phyloP scores from a whole-genome alignment of 768 basidiomycete species.

The Crassisporium funariophilum region DNA sequence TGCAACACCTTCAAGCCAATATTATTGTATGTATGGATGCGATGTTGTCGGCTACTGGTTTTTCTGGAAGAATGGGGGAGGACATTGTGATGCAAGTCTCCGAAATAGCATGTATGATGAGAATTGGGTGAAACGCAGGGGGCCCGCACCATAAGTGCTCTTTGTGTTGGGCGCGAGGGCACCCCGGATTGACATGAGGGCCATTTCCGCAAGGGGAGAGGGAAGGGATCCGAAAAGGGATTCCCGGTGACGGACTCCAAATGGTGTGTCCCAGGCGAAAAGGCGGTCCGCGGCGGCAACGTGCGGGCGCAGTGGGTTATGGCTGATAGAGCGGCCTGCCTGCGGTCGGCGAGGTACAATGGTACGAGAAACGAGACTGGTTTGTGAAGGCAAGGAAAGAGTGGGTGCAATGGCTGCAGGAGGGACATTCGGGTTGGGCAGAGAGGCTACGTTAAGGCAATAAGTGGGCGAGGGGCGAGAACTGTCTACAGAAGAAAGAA shows the following conservation, averaged over 20 bases:
- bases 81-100: no score
- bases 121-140: constrained; percentile 36
- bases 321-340: background rate
- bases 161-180: constrained; percentile 19
- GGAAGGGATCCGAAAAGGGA: constrained; percentile 4
- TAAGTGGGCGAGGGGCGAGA: background rate
- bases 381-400: background rate
- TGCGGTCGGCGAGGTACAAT: background rate
- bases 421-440: background rate
- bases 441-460: background rate
- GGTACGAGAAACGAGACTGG: background rate
- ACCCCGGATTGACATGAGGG: constrained; percentile 3
- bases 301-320: constrained; percentile 14
- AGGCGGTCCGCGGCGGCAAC: constrained; percentile 17
- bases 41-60: no score
- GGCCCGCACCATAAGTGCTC: constrained; percentile 31
- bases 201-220: background rate
- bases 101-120: no score
- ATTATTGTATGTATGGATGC: no score
- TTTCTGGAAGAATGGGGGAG: no score
- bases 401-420: background rate
- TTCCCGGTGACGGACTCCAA: background rate
- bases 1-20: no score
- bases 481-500: no score
- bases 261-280: constrained; percentile 20